A percentile compares a stretch with the other conserved stretches of the same genome.
These are phyloP conservation scores for Rosa lucieae DNA, from an alignment of 306 rosid species.

Conservation along the genomic window DNA sequence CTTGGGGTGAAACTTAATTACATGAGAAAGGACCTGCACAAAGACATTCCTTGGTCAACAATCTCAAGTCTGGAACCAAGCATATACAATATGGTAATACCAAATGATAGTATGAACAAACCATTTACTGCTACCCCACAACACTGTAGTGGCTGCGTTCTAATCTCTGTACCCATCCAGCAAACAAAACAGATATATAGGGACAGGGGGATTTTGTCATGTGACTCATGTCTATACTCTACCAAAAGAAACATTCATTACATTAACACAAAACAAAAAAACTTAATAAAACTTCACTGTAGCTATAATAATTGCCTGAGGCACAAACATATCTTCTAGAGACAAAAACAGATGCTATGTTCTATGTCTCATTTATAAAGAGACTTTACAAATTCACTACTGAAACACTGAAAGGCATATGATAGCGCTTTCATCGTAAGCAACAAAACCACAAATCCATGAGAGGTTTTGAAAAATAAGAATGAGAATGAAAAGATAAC, in stretches of 20 bases:
- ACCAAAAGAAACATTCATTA: background rate
- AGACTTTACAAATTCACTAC: no score
- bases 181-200: background rate
- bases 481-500: no score
- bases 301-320: background rate
- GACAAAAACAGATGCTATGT: background rate
- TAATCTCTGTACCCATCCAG: background rate
- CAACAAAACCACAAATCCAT: no score
- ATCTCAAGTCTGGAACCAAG: background rate
- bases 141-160: background rate
- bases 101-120: no score
- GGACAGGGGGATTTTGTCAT: background rate
- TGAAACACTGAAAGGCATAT: no score
- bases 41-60: background rate
- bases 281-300: background rate
- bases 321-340: background rate
- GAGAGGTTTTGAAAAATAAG: no score
- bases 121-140: background rate
- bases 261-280: background rate
- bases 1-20: slow-evolving; percentile 78
- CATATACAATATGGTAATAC: no score
- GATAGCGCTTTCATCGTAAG: no score
- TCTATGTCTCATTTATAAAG: no score
- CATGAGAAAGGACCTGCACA: slow-evolving; percentile 64
- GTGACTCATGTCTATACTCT: background rate